A percentile compares a stretch with the other conserved stretches of the same genome.
Evolutionary conservation across 2,329 filamentous ascomycete genomes (phyloP).

Genomic region (Verruconis gallopava): DNA sequence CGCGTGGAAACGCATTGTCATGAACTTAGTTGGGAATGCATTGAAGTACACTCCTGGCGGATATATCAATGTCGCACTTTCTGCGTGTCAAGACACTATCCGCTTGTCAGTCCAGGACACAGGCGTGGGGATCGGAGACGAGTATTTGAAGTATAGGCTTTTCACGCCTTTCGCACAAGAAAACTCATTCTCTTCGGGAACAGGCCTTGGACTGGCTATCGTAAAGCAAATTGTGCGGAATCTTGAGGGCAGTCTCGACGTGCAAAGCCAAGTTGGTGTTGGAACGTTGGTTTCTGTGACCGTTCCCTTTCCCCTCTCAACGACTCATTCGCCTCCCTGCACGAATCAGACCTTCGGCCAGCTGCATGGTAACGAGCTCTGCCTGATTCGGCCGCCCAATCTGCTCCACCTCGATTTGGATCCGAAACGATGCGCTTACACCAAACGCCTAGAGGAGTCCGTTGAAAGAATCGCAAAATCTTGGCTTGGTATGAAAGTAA

Average conservation of each 20-base stretch:
- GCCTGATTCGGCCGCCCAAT: no score
- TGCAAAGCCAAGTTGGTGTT: conserved; percentile 28
- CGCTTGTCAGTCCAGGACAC: conserved; percentile 34
- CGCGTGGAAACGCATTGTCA: conserved; percentile 25
- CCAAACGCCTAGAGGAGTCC: no score
- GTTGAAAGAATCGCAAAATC: no score
- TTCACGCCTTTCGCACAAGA: conserved; percentile 55
- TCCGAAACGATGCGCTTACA: no score
- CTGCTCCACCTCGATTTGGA: no score
- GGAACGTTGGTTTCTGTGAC: conserved; percentile 7
- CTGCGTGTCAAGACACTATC: neutral
- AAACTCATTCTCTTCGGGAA: conserved; percentile 44
- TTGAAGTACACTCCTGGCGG: conserved; percentile 26
- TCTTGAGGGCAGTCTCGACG: conserved; percentile 45
- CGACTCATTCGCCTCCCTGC: no score
- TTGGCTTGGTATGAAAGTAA: no score
- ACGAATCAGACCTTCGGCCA: no score
- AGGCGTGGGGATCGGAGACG: conserved; percentile 50
- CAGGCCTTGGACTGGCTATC: conserved; percentile 52
- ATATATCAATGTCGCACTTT: conserved; percentile 24
- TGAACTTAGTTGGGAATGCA: conserved; percentile 28
- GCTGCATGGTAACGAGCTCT: no score
- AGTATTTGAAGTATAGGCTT: conserved; percentile 46
- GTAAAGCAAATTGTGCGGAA: conserved; percentile 49
- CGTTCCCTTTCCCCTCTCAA: conserved; percentile 9